Percentiles rank a stretch among this genome's conserved stretches.
phyloP scores from a whole-genome alignment of 2,329 filamentous ascomycete species.

The Arthrobotrys megalospora region DNA sequence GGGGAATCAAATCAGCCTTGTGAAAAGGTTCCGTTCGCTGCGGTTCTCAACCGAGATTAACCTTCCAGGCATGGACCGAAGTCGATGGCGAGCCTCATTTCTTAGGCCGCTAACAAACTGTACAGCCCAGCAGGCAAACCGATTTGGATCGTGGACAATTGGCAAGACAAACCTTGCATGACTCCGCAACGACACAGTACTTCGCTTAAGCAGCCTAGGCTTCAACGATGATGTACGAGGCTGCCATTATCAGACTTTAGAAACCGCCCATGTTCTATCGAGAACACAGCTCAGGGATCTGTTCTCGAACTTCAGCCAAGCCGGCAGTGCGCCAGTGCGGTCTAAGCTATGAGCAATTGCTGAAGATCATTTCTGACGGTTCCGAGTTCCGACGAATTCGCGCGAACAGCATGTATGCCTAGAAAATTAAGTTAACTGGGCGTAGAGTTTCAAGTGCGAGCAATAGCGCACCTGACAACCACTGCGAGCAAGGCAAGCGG shows the following conservation, averaged over 20 bases:
- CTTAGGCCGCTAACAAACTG: constrained; percentile 7
- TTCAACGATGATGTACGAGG: constrained; percentile 40
- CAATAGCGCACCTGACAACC: constrained; percentile 47
- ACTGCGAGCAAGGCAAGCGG: constrained; percentile 44
- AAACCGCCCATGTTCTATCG: background rate
- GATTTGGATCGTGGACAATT: background rate
- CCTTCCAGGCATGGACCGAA: constrained; percentile 12
- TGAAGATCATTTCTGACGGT: constrained; percentile 7
- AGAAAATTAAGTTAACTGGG: constrained; percentile 15
- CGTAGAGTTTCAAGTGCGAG: constrained; percentile 38
- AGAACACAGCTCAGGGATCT: background rate
- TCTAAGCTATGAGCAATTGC: constrained; percentile 3
- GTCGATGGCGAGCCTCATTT: constrained; percentile 27
- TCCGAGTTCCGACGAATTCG: constrained; percentile 48
- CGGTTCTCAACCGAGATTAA: constrained; percentile 22
- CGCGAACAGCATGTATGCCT: constrained; percentile 13
- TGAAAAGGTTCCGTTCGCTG: background rate
- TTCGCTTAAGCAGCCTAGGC: constrained; percentile 55
- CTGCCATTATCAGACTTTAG: constrained; percentile 47
- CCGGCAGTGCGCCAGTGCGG: constrained; percentile 14
- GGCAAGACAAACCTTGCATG: constrained; percentile 44
- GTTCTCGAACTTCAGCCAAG: background rate
- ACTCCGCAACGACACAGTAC: constrained; percentile 25
- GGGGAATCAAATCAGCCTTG: constrained; percentile 38
- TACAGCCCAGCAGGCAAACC: constrained; percentile 35